A percentile compares a stretch with the other conserved stretches of the same genome.
These are phyloP conservation scores for Fusarium sp. DNA, from an alignment of 2,329 filamentous ascomycete genomes.

Conservation along the genomic window DNA sequence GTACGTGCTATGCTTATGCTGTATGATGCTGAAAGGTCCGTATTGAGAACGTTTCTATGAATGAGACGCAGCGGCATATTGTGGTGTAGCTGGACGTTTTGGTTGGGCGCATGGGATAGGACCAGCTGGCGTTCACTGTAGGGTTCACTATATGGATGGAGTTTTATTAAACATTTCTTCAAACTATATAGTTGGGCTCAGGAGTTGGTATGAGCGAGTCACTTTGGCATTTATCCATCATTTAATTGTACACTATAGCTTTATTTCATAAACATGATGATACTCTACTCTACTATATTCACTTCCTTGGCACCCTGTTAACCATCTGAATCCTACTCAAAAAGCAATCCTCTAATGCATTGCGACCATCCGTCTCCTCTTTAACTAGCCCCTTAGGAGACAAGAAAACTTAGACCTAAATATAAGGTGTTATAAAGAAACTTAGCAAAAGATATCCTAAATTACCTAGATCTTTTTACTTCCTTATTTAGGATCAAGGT, in stretches of 20 bases:
- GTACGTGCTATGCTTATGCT: neutral
- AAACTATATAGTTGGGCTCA: neutral
- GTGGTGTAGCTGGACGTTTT: constrained; percentile 10
- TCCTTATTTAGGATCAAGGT: too few relatives aligned
- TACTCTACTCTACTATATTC: neutral
- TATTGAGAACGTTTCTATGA: constrained; percentile 11
- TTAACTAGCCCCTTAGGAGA: neutral
- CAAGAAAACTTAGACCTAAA: too few relatives aligned
- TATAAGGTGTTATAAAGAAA: too few relatives aligned
- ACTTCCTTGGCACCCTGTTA: too few relatives aligned
- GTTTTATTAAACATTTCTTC: constrained; percentile 12
- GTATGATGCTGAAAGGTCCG: neutral
- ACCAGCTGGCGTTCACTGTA: constrained; percentile 26
- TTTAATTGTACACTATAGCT: constrained; percentile 25
- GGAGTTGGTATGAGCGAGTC: constrained; percentile 5
- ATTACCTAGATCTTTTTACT: too few relatives aligned
- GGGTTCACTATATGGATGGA: constrained; percentile 21
- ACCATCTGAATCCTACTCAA: neutral
- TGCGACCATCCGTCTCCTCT: neutral
- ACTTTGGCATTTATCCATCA: neutral
- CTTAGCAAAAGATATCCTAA: too few relatives aligned
- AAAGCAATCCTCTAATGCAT: too few relatives aligned
- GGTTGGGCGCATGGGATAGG: constrained; percentile 11
- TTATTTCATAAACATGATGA: constrained; percentile 1
- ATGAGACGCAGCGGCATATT: neutral